Percentiles rank a stretch among this genome's conserved stretches.
These are phyloP conservation scores for Pichia sp. DNA, from an alignment of 1,139 yeast species.

Conservation along the genomic window DNA sequence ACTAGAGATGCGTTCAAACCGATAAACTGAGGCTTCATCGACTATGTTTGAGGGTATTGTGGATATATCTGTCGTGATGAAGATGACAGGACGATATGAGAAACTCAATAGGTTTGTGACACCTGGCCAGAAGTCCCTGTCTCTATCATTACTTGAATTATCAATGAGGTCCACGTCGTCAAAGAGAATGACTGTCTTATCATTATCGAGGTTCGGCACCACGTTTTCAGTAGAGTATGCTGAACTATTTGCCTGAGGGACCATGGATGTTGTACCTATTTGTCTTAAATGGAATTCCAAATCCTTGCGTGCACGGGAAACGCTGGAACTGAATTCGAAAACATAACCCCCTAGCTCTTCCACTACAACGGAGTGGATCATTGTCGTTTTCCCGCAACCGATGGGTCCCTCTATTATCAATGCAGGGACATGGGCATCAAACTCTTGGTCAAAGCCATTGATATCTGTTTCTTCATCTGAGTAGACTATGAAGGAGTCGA, in stretches of 20 bases:
- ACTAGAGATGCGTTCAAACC: constrained; percentile 12
- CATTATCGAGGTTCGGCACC: constrained; percentile 1
- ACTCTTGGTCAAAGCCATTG: constrained; percentile 25
- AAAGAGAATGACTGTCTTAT: constrained; percentile 46
- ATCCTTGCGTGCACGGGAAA: constrained; percentile 65
- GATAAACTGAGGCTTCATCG: constrained; percentile 28
- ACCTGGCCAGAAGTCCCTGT: constrained; percentile 73
- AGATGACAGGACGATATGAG: constrained; percentile 71
- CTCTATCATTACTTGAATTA: constrained; percentile 44
- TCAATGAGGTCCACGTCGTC: constrained; percentile 85
- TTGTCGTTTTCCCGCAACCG: constrained; percentile 76
- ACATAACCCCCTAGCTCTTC: constrained; percentile 60
- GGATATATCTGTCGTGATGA: constrained; percentile 59
- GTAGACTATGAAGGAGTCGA: constrained; percentile 42
- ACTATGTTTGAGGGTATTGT: constrained; percentile 49
- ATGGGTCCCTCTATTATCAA: constrained; percentile 63
- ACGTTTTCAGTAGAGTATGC: too few relatives aligned
- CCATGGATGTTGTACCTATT: constrained; percentile 76
- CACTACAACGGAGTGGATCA: constrained; percentile 62
- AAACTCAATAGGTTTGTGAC: constrained; percentile 56
- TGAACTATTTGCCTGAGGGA: constrained; percentile 27
- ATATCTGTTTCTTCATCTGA: constrained; percentile 27
- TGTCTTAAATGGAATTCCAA: constrained; percentile 62
- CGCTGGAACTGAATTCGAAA: constrained; percentile 74
- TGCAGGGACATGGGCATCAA: constrained; percentile 43